Base-by-base conservation (phyloP, 148 eudicot genomes). In the Euryodendron excelsum region DNA sequence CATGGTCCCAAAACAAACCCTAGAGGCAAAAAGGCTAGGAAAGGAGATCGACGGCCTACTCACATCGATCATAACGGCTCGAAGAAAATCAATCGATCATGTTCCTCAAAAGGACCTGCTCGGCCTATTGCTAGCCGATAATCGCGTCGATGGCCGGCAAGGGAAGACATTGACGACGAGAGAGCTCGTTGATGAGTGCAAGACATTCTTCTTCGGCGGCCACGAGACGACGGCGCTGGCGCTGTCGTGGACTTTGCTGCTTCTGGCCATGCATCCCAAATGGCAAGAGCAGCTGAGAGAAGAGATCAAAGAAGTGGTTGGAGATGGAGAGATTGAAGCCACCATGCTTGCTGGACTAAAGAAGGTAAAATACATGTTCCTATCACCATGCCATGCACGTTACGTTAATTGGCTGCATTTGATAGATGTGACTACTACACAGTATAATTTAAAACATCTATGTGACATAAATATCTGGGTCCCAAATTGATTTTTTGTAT, bases 191-290 rank as follows among this genome's bases (percentile, higher is more conserved):
- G 99, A 96, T 53, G 99, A 96, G 70, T 92, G 97, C 84, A 94
- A 94, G 79, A 94, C 98, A 0, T 94, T 94, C 74, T 94, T 92
- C 80, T 94, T 94, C 33, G 98, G 88, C 6, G 98, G 97, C 45
- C 92, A 90, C 48, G 98, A 94, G 77, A 94, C 97, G 17, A 90
- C 94, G 12, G 97, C 97, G 31, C 69, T 94, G 61, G 86, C 91
- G 9, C 84, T 94, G 79, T 82, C 96, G 45, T 94, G 98, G 98
- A 91, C 91, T 10, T 73, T 94, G 78, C 80, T 94, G 79, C 80
- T 92, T 13, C 75, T 94, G 80, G 91, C 90, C 0, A 60, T 83
- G 81, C 88, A 94, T 67, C 88, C 90, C 4, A 87, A 85, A 70
- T 94, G 98, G 98, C 98, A 94, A 74, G 81, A 86, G 18, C 82